Base-by-base conservation (phyloP, 805 yeast species). In the Candida succiphila region DNA sequence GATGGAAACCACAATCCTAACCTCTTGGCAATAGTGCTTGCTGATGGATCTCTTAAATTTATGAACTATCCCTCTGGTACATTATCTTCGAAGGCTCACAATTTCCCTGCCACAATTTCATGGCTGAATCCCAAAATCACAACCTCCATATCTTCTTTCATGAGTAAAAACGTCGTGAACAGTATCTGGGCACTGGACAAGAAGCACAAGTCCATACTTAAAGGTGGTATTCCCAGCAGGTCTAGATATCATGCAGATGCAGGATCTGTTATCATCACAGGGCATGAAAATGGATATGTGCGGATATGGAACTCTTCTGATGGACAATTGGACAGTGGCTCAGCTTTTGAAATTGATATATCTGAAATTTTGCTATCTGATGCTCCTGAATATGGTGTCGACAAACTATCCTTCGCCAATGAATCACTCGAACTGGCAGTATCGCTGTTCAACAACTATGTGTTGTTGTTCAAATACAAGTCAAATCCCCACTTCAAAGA, bases 241-340 rank as follows among this genome's bases (percentile, higher is more conserved):
- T 65, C 69, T 17, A 61, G 60, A 21, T 54, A 67, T 26, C 67
- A 76, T 32, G 60, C 67, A 2, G 76, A 70, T 24, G 55, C 61
- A 17, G 65, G 82, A 27, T 72, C 78, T 3, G 72, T 71, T 10
- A 61, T 88, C 27, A 76, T 86, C 1, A 78, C 95, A 0, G 97
- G 96, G 1, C 95, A 92, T 49, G 72, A 77, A 24, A 80, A 80
- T 51, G 97, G 96, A 0, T 70, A 78, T 24, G 73, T 92, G 0
- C 67, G 96, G 34, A 63, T 89, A 8, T 78, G 87, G 76, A 95
- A 89, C 56, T 78, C 86, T 0, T 75, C 94, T 0, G 74, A 77
- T 36, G 81, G 82, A 16, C 95, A 84, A 40, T 46, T 77, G 6
- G 75, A 68, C 36, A 77, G 75, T 26, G 58, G 69, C 7, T 60